Base-by-base conservation (phyloP, 2,329 filamentous ascomycete genomes). In the Aspergillus bombycis region DNA sequence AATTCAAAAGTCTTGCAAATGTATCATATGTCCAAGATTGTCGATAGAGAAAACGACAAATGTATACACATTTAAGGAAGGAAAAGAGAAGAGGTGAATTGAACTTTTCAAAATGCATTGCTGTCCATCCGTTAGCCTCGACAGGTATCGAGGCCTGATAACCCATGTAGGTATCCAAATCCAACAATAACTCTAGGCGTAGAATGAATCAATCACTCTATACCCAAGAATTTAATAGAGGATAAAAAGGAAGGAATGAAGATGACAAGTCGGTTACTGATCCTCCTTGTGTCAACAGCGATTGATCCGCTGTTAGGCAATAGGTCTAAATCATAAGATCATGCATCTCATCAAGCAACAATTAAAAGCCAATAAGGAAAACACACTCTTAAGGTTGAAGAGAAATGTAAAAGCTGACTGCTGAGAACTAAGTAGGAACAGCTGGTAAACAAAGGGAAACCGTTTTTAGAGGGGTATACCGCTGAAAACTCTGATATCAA, bases 401-500 rank as follows among this genome's bases (percentile, higher is more conserved):
- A 48, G 55, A 61, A 61, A 64, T 54, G 56, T 57, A 60, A 53
- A 41, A 38, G 38, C 55, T 34, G 46, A 23, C 57, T 48, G 32
- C 46, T 61, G 46, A 63, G 55, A 60, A 53, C 62, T 65, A 64
- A 60, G 62, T 62, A 62, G 54, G 62, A 60, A 65, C 66, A 67
- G 62, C 62, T 58, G 62, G 62, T 62, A 61, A 62, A 68, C 62
- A 64, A 62, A 70, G 62, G 56, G 63, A 69, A 69, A 60, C 68
- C 65, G 65, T 67, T 70, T 71, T 71, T 64, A 60, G 62, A 65
- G 70, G 72, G 72, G 72, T 74, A 73, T 72, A 74, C 71, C 71
- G 72, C 70, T 73, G 67, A 65, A 72, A 73, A 72, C 70, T 72
- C 65, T 71, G 57, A 59, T 43, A 61, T 62, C 62, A 57, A 58